Evolutionary conservation across 2,329 filamentous ascomycete species (phyloP).

Genomic region (Bertia moriformis): DNA sequence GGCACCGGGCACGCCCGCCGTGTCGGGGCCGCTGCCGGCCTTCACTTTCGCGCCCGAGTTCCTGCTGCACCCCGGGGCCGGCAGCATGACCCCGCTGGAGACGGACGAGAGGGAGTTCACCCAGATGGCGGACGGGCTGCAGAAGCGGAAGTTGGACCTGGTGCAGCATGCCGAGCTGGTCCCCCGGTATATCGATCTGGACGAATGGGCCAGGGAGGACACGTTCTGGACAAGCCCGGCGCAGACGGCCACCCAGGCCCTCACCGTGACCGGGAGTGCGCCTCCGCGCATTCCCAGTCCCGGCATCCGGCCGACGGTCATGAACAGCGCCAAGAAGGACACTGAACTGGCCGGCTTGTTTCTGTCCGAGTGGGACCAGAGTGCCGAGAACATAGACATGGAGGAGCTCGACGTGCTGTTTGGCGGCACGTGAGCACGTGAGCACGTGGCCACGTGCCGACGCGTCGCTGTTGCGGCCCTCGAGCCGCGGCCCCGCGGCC

Average conservation of each 20-base stretch:
- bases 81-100: not conserved
- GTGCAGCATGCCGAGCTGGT: not conserved
- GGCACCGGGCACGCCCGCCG: too few species aligned
- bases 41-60: not conserved
- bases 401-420: not conserved
- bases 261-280: too few species aligned
- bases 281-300: not conserved
- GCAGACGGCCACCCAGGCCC: not conserved
- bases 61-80: not conserved
- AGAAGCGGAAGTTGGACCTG: not conserved
- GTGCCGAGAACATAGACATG: not conserved
- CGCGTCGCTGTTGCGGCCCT: too few species aligned
- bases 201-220: not conserved
- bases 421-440: not conserved
- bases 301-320: not conserved
- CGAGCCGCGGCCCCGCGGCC: too few species aligned
- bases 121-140: not conserved
- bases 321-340: not conserved
- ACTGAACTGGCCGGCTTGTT: too few species aligned
- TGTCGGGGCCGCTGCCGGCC: too few species aligned
- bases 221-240: too few species aligned
- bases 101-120: not conserved
- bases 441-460: too few species aligned
- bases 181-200: not conserved
- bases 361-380: not conserved